phyloP scores from a whole-genome alignment of 106 monocot genomes.

The Dendrobium catenatum region DNA sequence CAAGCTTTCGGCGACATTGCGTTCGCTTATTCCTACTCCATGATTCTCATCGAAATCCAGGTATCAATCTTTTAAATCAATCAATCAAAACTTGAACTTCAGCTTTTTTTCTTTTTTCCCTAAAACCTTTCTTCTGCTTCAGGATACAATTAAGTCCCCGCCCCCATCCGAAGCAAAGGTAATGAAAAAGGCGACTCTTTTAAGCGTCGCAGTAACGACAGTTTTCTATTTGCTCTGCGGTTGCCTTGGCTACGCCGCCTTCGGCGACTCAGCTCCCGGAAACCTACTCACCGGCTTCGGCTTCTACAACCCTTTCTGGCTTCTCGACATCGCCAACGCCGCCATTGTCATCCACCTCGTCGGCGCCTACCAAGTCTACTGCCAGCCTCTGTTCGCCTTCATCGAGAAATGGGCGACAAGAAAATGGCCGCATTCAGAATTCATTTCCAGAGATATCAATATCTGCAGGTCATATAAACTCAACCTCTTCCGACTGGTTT shows the following conservation, averaged over 20 bases:
- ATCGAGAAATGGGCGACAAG: slow-evolving; percentile 44
- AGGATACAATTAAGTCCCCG: too few relatives aligned
- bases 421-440: slow-evolving; percentile 34
- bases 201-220: too few relatives aligned
- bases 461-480: slow-evolving; percentile 13
- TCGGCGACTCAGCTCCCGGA: slow-evolving; percentile 45
- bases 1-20: too few relatives aligned
- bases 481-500: slow-evolving; percentile 52
- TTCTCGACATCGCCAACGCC: slow-evolving; percentile 54
- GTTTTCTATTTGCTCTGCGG: too few relatives aligned
- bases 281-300: slow-evolving; percentile 69
- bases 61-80: too few relatives aligned
- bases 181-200: too few relatives aligned
- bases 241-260: slow-evolving; percentile 21
- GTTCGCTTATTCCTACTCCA: too few relatives aligned
- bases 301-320: slow-evolving; percentile 75
- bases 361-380: slow-evolving; percentile 64
- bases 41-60: too few relatives aligned
- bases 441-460: slow-evolving; percentile 29
- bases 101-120: too few relatives aligned
- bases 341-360: slow-evolving; percentile 59
- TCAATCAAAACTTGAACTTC: too few relatives aligned
- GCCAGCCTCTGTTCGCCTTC: slow-evolving; percentile 64
- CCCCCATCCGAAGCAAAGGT: too few relatives aligned
- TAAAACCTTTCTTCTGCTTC: too few relatives aligned